Base-by-base conservation (phyloP, 108 stramenopile genomes). In the Stephanodiscus minutulus region DNA sequence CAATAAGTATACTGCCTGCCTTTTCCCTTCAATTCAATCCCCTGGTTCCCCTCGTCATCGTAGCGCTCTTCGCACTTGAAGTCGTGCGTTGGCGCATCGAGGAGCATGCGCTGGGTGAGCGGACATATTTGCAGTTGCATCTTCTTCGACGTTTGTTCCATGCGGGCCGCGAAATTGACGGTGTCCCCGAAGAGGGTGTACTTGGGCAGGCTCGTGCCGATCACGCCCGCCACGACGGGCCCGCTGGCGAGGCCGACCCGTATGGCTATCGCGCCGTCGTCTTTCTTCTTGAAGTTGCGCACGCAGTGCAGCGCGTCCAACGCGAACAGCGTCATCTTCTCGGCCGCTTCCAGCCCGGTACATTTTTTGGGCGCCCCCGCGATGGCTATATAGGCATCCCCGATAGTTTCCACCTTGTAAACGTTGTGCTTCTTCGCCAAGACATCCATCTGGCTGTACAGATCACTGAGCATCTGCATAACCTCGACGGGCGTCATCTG, bases 351-450 rank as follows among this genome's bases (percentile, higher is more conserved):
- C 17, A 64, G 72, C 15, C 76, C 76, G 9, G 57, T 17, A 22
- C 70, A 72, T 64, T 47, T 22, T 5, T 77, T 37, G 11, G 76
- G 81, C 7, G 64, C 64, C 22, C 76, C 76, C n/a, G 52, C 75
- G 17, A 72, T 46, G 24, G 55, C 77, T 7, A 83, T 80, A 29
- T 83, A 80, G 2, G 82, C 74, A 37, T 79, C 78, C 0, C 82
- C 90, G 35, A 88, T 88, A 9, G 87, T 91, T 57, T 91, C 87
- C 9, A 88, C 35, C 61, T 91, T 91, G 62, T 56, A 87, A 12
- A 88, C 49, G 17, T 37, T 24, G 27, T 76, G 74, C 49, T 72
- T 66, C 2, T 41, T 52, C 7, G 69, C 52, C 27, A 83, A 47
- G 15, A 27, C 18, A 71, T 88, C 83, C 9, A 85, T 76, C 36